Base-by-base conservation (phyloP, 768 basidiomycete species). In the Lentinula edodes region DNA sequence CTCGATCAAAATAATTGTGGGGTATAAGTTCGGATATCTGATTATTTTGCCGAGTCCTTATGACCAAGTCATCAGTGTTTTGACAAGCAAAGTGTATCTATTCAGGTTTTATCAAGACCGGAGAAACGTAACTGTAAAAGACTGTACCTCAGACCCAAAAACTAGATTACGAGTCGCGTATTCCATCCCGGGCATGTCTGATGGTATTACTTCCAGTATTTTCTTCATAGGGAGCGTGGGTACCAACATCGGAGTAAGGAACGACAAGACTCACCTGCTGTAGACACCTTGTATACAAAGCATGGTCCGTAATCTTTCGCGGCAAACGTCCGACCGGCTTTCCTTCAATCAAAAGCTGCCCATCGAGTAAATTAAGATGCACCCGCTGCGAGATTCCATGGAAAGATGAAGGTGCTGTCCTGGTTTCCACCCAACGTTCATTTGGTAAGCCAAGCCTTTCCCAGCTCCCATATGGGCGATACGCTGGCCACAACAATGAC, bases 341-440 rank as follows among this genome's bases (percentile, higher is more conserved):
- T 6, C 80, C 81, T 10, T 77, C 66, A 9, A 83, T 70, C 16
- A 81, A 69, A 1, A 83, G 67, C 23, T 65, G 53, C 12, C 80
- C 81, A 16, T 71, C 65, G 2, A 82, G 62, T 1, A 83, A 38
- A 58, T 84, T 75, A 18, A 79, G 67, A 52, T 75, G 71, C 6
- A 82, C 69, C 18, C n/a, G 52, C 51, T 75, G 75, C 18, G 66
- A 62, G n/a, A 35, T n/a, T 50, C 46, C 56, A 4, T 32, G 6
- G 3, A 4, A 46, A n/a, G 38, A 43, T 43, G 50, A 20, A 13
- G n/a, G 45, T 8, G 38, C 60, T 41, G 78, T 73, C 16, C 23
- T 51, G 16, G 67, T 70, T 7, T 46, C 60, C 12, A 75, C 7
- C 75, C 76, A 76, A 13, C 68, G 70, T 5, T 69, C 61, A 45